These are phyloP conservation scores for Gastrolobium bilobum DNA, from an alignment of 306 rosid species.

Conservation along the genomic window DNA sequence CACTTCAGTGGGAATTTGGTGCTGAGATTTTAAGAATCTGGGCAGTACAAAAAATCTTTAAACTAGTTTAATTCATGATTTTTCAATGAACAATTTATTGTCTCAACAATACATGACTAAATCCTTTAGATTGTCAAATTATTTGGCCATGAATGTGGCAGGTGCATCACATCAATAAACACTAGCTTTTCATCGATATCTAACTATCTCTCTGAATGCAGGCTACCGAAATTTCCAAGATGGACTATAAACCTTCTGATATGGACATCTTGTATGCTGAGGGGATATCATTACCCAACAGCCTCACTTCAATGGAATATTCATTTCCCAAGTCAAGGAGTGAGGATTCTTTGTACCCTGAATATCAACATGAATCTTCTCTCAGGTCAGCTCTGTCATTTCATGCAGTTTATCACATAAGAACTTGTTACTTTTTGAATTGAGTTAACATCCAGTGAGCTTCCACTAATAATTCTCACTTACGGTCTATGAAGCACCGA, in stretches of 20 bases:
- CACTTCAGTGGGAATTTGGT: constrained; percentile 2
- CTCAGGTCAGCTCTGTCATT: constrained; percentile 58
- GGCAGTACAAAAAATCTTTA: neutral
- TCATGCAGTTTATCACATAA: neutral
- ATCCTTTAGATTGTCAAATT: neutral
- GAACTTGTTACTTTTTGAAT: constrained; percentile 17
- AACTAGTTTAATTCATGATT: neutral
- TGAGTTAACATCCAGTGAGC: neutral
- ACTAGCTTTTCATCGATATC: constrained; percentile 25
- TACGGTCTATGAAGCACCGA: no score
- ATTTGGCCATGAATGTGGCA: constrained; percentile 37
- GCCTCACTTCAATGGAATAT: constrained; percentile 72
- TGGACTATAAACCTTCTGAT: constrained; percentile 75
- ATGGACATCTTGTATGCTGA: constrained; percentile 85
- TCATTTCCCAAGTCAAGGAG: constrained; percentile 57
- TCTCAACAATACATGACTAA: constrained; percentile 11
- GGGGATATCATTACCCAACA: constrained; percentile 73
- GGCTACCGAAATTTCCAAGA: constrained; percentile 85
- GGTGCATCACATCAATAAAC: constrained; percentile 26
- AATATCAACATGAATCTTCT: constrained; percentile 61
- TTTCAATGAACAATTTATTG: neutral
- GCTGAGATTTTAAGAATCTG: neutral
- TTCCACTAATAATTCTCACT: constrained; percentile 3
- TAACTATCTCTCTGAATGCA: constrained; percentile 45
- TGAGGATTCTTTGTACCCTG: constrained; percentile 53